Conservation (phyloP, 2,329 filamentous ascomycete genomes). For the Pseudomassariella vexata region DNA sequence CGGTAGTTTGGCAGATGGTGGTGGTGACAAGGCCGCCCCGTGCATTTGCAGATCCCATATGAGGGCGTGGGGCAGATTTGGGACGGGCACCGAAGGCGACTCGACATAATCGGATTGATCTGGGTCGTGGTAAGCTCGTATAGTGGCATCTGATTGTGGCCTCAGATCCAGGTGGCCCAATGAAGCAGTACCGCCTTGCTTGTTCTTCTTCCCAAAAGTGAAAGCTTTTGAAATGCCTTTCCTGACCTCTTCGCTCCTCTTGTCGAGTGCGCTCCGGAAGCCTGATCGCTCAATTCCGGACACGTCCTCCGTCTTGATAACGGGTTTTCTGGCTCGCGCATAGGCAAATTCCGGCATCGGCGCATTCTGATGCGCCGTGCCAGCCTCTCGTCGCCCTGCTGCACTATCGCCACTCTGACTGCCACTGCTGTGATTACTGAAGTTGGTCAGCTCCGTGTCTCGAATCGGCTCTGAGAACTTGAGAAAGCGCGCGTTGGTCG, state of each 20-base stretch:
- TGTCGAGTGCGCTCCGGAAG: conserved; percentile 45
- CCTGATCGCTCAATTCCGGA: conserved; percentile 51
- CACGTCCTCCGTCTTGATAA: conserved; percentile 42
- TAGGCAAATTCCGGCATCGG: conserved; percentile 38
- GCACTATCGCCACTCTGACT: conserved; percentile 34
- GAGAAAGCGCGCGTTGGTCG: conserved; percentile 37
- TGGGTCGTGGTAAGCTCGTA: conserved; percentile 20
- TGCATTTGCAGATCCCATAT: conserved; percentile 18
- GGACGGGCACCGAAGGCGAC: conserved; percentile 16
- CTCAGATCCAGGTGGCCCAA: too few species aligned
- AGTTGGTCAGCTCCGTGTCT: conserved; percentile 22
- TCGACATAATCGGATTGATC: conserved; percentile 16
- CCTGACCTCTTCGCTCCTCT: conserved; percentile 49
- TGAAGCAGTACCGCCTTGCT: conserved; percentile 22
- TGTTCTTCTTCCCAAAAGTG: conserved; percentile 44
- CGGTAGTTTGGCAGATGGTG: conserved; percentile 37
- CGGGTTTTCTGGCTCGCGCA: conserved; percentile 34
- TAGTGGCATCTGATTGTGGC: conserved; percentile 31
- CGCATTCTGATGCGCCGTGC: conserved; percentile 16
- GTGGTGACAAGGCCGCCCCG: conserved; percentile 26
- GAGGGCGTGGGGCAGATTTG: conserved; percentile 11
- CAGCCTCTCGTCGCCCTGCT: conserved; percentile 25
- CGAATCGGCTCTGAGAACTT: conserved; percentile 36
- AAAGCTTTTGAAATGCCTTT: conserved; percentile 49
- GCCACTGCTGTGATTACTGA: conserved; percentile 24